Evolutionary conservation across 768 basidiomycete genomes (phyloP).

Genomic region (Boletus pseudo-olivaceus): DNA sequence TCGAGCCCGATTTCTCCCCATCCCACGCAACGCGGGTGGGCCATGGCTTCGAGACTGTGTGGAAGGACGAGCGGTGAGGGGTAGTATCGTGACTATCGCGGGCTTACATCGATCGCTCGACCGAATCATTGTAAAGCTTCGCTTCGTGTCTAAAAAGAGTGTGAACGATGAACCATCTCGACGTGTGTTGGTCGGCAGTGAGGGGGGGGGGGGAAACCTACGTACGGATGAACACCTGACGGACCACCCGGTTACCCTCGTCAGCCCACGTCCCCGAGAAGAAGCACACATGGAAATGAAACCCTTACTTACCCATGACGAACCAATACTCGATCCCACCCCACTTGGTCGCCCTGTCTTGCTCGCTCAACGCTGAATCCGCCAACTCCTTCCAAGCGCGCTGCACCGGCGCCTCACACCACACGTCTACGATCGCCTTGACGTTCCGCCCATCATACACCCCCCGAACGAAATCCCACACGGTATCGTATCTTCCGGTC

Average conservation of each 20-base stretch:
- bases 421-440: conserved; percentile 76
- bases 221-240: conserved; percentile 77
- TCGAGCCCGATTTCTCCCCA: conserved; percentile 90
- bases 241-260: too few species aligned
- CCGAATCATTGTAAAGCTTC: conserved; percentile 57
- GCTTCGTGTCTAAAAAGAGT: conserved; percentile 62
- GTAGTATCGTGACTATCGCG: too few species aligned
- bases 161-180: too few species aligned
- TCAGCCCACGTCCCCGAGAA: too few species aligned
- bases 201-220: neutral
- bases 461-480: conserved; percentile 67
- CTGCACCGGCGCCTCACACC: conserved; percentile 79
- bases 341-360: conserved; percentile 54
- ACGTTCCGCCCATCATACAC: conserved; percentile 58
- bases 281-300: neutral
- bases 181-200: too few species aligned
- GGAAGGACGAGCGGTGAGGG: too few species aligned
- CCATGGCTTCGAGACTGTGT: conserved; percentile 70
- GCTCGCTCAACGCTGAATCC: conserved; percentile 56
- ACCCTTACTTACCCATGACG: conserved; percentile 57
- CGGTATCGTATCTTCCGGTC: conserved; percentile 45
- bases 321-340: conserved; percentile 76
- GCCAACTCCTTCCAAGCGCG: conserved; percentile 66
- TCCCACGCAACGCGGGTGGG: conserved; percentile 78
- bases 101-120: conserved; percentile 67